phyloP scores from a whole-genome alignment of 2,329 filamentous ascomycete genomes.

The Fusarium torreyae region DNA sequence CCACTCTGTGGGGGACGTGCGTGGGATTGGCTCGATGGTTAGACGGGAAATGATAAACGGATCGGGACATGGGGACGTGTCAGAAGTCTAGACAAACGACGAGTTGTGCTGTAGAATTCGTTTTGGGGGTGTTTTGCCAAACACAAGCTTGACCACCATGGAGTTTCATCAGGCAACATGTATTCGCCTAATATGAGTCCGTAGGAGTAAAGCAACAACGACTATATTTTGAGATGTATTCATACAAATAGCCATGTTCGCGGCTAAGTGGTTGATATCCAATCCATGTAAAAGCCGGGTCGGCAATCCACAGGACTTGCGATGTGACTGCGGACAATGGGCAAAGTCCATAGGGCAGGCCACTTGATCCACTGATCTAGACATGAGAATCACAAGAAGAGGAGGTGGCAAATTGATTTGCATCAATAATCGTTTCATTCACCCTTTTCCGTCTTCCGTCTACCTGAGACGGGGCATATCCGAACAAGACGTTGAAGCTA shows the following conservation, averaged over 20 bases:
- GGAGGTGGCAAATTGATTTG: slow-evolving; percentile 29
- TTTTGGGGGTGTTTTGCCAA: slow-evolving; percentile 5
- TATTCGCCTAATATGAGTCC: not conserved
- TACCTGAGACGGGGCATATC: slow-evolving; percentile 5
- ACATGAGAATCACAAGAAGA: slow-evolving; percentile 25
- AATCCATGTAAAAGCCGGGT: slow-evolving; percentile 9
- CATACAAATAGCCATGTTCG: not conserved
- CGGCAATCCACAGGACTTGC: slow-evolving; percentile 1
- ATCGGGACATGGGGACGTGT: slow-evolving; percentile 16
- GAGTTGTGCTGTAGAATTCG: slow-evolving; percentile 2
- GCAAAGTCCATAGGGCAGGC: slow-evolving; percentile 2
- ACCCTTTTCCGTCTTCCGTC: not conserved
- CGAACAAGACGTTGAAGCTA: slow-evolving; percentile 18
- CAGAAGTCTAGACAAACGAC: slow-evolving; percentile 8
- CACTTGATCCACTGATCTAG: slow-evolving; percentile 10
- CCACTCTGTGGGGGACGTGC: slow-evolving; percentile 36
- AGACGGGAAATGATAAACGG: slow-evolving; percentile 28
- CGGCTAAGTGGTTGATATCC: not conserved
- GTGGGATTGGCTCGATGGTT: slow-evolving; percentile 9
- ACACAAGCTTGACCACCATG: slow-evolving; percentile 12
- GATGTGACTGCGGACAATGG: not conserved
- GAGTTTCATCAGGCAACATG: not conserved
- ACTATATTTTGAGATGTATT: slow-evolving; percentile 15
- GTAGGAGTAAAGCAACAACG: slow-evolving; percentile 10
- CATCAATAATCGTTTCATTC: not conserved